Evolutionary conservation across 495 filamentous ascomycete species (phyloP).

Genomic region (Aspergillus nidulans): DNA sequence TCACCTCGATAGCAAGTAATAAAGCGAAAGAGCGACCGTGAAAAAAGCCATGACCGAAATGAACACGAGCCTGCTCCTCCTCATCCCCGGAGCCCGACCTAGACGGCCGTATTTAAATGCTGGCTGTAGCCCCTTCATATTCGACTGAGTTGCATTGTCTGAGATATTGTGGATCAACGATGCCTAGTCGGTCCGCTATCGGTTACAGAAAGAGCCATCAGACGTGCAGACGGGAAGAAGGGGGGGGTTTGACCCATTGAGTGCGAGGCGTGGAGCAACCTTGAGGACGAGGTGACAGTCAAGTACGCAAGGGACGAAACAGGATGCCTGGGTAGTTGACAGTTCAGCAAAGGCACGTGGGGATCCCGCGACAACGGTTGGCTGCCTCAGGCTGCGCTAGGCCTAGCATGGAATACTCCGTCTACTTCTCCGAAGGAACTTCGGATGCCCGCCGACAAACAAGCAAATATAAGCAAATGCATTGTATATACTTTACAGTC

Average conservation of each 20-base stretch:
- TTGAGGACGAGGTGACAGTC: neutral
- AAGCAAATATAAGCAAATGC: too few species aligned
- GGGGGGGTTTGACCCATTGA: neutral
- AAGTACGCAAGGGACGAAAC: neutral
- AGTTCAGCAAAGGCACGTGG: constrained; percentile 7
- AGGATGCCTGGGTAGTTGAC: constrained; percentile 9
- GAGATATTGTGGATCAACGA: neutral
- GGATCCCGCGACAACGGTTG: neutral
- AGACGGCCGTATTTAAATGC: constrained; percentile 1
- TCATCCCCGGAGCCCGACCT: neutral
- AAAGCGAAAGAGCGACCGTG: constrained; percentile 4
- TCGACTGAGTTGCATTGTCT: neutral
- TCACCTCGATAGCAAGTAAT: constrained; percentile 16
- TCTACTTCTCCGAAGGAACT: too few species aligned
- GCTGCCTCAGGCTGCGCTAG: constrained; percentile 6
- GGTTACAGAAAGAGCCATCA: neutral
- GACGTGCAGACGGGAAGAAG: neutral
- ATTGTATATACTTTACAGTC: neutral
- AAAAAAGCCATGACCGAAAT: constrained; percentile 6
- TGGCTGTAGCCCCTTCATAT: constrained; percentile 1
- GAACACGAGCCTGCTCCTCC: neutral
- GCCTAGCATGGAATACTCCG: neutral
- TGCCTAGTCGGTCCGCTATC: neutral
- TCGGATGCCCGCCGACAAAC: too few species aligned
- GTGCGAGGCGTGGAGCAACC: neutral